Evolutionary conservation across 73 alveolate species (phyloP), one percentile per base, ranked within the genome.

Genomic region (Paramecium octaurelia): DNA sequence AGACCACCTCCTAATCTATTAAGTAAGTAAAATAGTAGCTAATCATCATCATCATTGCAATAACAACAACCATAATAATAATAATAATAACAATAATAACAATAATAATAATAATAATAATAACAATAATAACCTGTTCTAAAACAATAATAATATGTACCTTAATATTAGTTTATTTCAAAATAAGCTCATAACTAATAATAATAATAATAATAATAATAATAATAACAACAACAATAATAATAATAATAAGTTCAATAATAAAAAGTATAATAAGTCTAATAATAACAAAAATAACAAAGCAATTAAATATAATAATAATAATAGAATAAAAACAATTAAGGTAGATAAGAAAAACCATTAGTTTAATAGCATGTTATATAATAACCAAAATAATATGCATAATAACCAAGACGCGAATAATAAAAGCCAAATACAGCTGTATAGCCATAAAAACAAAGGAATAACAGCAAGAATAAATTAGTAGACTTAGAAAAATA

Each of bases 1-100:
- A 29, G 86, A 71, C 86, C 86, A 31, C 86, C 86, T 0, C 83
- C 83, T 60, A 60, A 60, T 60, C 14, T 60, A 29, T 34, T 60
- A 34, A 60, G 46, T 29, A 60, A 60, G 11, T 23, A 60, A 60
- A 60, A 34, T 60, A 29, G 46, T 29, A 60, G 44, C 11, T 14
- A 50, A 50, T 50, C 68, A 3, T 50, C 14, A 50, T 50, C 23
- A 50, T 50, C 6, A 50, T 50, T 14, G 29, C n/a, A 11, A 29
- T 64, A 20, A 6, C 46, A 18, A 64, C 24, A 64, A 64, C 12
- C 10, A 29, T 20, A 6, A 11, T 18, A n/a, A 64, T 9, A 64
- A 64, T 64, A 64, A 64, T 2, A 31, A 29, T 64, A 64, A 64
- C 5, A 64, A 64, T 64, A 64, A 64, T 64, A 64, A 31, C 0